Evolutionary conservation across 176 grass and related monocot species (phyloP), one percentile per base, ranked within the genome.

Genomic region (Eragrostis nindensis): DNA sequence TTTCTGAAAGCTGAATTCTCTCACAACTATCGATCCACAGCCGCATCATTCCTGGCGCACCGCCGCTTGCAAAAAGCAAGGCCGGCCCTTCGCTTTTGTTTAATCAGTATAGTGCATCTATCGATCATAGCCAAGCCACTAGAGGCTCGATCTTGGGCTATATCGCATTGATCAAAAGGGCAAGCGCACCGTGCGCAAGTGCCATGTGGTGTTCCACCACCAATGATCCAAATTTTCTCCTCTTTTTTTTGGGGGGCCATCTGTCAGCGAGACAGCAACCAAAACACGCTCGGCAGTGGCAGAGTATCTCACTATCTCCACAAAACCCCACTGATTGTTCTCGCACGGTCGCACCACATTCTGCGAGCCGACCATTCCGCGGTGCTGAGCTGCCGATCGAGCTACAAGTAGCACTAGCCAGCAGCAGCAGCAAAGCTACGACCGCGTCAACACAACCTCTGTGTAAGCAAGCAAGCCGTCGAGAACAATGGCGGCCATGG

Each of bases 21-120:
- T 15, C 52, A 48, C 42, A 32, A 50, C 57, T 47, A 69, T 53
- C 9, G 71, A 25, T 25, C 18, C 66, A 62, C 82, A 82, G 44
- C 63, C 65, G 43, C 43, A 85, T 90, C 91, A 82, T 85, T 81
- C 17, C 66, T 62, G 79, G 68, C 91, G 67, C 86, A 41, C 67
- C 7, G 26, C 80, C 46, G 66, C 77, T 60, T 40, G 19, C 0
- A 12, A 47, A 75, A 83, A 32, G 24, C 15, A 36, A 66, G 27
- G 25, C 42, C 27, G 19, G 41, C 29, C 72, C 18, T 81, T 61
- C 50, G 12, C 77, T 74, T 36, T 57, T 71, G 53, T 75, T 62
- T 46, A 53, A 53, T 79, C 56, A 45, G 75, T 52, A 12, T 25
- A 9, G 14, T 30, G 11, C 60, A 30, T 4, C 62, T 8, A 75